phyloP scores from a whole-genome alignment of 2,329 filamentous ascomycete species.

The Coniochaeta sp. region DNA sequence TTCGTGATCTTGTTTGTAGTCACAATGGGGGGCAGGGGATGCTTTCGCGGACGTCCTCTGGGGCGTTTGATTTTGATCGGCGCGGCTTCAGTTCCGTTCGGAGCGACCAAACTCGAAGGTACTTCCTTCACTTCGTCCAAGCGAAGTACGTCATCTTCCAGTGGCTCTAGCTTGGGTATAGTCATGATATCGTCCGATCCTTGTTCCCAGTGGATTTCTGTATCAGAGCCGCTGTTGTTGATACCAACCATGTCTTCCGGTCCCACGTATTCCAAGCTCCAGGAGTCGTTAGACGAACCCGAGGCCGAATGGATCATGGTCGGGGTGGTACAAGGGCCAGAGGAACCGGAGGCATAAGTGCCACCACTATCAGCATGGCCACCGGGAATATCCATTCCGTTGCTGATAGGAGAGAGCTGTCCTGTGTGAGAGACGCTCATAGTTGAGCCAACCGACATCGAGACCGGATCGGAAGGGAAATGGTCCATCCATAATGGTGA shows the following conservation, averaged over 20 bases:
- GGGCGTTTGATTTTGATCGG: conserved; percentile 52
- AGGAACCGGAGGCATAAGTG: conserved; percentile 16
- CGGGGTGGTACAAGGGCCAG: conserved; percentile 31
- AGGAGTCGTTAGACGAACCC: conserved; percentile 37
- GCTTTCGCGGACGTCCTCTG: conserved; percentile 76
- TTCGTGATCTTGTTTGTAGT: conserved; percentile 66
- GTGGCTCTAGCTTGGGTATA: conserved; percentile 49
- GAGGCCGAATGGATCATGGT: conserved; percentile 39
- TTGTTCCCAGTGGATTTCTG: conserved; percentile 40
- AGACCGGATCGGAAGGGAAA: conserved; percentile 17
- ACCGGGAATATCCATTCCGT: conserved; percentile 33
- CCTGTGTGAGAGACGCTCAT: conserved; percentile 28
- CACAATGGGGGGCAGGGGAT: conserved; percentile 55
- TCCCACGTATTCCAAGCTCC: conserved; percentile 25
- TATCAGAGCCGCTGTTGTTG: conserved; percentile 23
- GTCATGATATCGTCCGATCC: conserved; percentile 35
- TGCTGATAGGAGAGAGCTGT: conserved; percentile 47
- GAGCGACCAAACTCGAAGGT: conserved; percentile 22
- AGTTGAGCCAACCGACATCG: conserved; percentile 23
- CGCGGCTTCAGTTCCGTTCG: conserved; percentile 11
- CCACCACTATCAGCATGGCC: conserved; percentile 14
- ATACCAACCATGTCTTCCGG: conserved; percentile 23
- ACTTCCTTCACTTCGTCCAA: conserved; percentile 44
- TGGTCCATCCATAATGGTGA: conserved; percentile 27
- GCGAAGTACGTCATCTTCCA: conserved; percentile 47